Conservation (phyloP, 352 stramenopile species). For the Globisporangium paroecandrum region DNA sequence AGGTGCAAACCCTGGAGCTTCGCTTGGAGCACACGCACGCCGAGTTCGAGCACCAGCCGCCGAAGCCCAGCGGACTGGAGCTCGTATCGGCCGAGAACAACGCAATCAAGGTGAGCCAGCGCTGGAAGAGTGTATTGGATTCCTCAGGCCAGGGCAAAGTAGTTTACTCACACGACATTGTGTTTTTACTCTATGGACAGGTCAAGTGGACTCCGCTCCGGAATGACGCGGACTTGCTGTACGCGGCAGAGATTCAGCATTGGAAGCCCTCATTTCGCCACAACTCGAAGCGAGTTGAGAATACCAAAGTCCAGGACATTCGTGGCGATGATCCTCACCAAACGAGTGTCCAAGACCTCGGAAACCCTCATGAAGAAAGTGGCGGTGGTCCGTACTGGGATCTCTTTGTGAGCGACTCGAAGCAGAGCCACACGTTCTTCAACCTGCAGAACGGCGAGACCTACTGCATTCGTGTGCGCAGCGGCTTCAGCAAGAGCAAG, state of each 20-base stretch:
- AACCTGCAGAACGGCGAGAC: slow-evolving; percentile 17
- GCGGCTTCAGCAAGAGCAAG: slow-evolving; percentile 22
- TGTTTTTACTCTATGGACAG: slow-evolving; percentile 8
- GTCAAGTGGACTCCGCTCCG: slow-evolving; percentile 28
- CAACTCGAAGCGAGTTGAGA: neutral
- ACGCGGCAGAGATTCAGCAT: slow-evolving; percentile 29
- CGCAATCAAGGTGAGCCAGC: slow-evolving; percentile 26
- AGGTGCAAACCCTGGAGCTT: slow-evolving; percentile 14
- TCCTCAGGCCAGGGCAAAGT: neutral
- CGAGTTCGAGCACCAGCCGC: slow-evolving; percentile 18
- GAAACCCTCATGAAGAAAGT: neutral
- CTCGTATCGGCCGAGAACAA: slow-evolving; percentile 20
- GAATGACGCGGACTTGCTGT: slow-evolving; percentile 25
- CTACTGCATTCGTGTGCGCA: slow-evolving; percentile 35
- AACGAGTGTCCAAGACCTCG: neutral
- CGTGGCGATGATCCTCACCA: neutral
- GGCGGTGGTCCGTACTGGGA: slow-evolving; percentile 19
- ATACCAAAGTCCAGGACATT: neutral
- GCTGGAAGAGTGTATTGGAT: neutral
- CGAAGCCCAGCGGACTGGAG: slow-evolving; percentile 19
- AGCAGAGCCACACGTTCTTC: slow-evolving; percentile 27
- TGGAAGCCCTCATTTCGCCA: neutral
- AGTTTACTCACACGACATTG: neutral
- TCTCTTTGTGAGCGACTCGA: slow-evolving; percentile 19
- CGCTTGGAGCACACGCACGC: slow-evolving; percentile 16